Evolutionary conservation across 805 yeast species (phyloP), one percentile per base, ranked within the genome.

Genomic region (Saturnispora saitoi): DNA sequence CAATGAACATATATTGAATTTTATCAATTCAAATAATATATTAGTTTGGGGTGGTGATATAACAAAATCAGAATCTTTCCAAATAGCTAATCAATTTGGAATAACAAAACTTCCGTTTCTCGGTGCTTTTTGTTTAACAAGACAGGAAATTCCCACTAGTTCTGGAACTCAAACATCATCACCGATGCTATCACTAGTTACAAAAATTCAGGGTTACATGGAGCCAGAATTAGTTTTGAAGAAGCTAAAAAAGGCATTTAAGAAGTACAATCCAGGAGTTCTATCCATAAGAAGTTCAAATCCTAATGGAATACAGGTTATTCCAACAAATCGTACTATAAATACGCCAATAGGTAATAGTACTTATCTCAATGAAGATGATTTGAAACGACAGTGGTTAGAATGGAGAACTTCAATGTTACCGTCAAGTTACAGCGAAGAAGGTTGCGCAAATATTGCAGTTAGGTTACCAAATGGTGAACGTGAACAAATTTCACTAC

Each of bases 1-100:
- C 39, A 70, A 76, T 50, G 73, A 70, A 2, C 64, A 62, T 24
- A 78, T 86, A 47, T 66, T 76, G 12, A 63, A 69, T 32, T 69
- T 72, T 56, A 59, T 79, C 47, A 66, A 65, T 19, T 73, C 75
- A 19, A 74, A 72, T 42, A 74, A 85, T 41, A 61, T 82, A 2
- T 54, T 86, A 3, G 65, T 86, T 2, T 91, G 98, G 98, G 95
- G 90, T 38, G 96, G 96, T 8, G 83, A 86, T 59, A 77, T 84
- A 22, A 74, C 76, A n/a, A 80, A 80, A 49, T 78, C 89, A 19
- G 98, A 91, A 63, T 86, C 91, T 1, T 81, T 78, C 59, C 95
- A 87, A 57, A 81, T 88, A 14, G 84, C 95, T 0, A 81, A 84
- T 58, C 79, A 83, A 34, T 73, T 90, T 51, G 76, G 77, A 49